Evolutionary conservation across 306 rosid species (phyloP).

Genomic region (Hippophae rhamnoides): DNA sequence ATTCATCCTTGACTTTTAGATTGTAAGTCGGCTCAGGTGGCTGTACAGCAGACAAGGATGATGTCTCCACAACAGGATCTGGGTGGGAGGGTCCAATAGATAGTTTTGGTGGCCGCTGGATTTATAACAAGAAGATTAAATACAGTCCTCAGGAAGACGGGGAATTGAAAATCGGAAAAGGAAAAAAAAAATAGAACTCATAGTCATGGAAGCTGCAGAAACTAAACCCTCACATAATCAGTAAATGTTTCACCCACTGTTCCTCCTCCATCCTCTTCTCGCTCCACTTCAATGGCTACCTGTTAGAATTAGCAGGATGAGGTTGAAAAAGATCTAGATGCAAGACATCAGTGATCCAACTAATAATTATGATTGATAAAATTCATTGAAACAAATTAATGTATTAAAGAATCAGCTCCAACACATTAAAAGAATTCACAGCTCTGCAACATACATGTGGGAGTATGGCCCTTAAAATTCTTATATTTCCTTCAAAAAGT

Average conservation of each 20-base stretch:
- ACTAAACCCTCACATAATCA: conserved; percentile 73
- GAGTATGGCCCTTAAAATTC: too few relatives aligned
- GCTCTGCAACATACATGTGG: too few relatives aligned
- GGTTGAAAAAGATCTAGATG: background rate
- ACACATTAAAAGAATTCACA: too few relatives aligned
- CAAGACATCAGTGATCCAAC: background rate
- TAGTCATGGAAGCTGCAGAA: conserved; percentile 2
- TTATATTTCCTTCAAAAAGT: too few relatives aligned
- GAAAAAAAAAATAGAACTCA: conserved; percentile 18
- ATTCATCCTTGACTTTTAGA: conserved; percentile 54
- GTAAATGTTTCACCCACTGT: conserved; percentile 89
- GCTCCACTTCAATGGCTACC: conserved; percentile 96
- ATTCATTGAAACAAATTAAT: too few relatives aligned
- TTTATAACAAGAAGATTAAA: background rate
- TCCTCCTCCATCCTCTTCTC: conserved; percentile 99
- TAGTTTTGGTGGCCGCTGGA: conserved; percentile 92
- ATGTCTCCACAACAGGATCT: conserved; percentile 95
- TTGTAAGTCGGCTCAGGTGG: conserved; percentile 97
- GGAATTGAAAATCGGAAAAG: too few relatives aligned
- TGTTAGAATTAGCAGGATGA: conserved; percentile 25
- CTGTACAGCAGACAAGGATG: conserved; percentile 94
- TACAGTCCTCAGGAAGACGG: too few relatives aligned
- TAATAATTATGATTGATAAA: too few relatives aligned
- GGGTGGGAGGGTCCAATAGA: conserved; percentile 93
- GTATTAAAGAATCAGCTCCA: too few relatives aligned